phyloP scores from a whole-genome alignment of 2,329 filamentous ascomycete species.

The Talaromyces sp. region DNA sequence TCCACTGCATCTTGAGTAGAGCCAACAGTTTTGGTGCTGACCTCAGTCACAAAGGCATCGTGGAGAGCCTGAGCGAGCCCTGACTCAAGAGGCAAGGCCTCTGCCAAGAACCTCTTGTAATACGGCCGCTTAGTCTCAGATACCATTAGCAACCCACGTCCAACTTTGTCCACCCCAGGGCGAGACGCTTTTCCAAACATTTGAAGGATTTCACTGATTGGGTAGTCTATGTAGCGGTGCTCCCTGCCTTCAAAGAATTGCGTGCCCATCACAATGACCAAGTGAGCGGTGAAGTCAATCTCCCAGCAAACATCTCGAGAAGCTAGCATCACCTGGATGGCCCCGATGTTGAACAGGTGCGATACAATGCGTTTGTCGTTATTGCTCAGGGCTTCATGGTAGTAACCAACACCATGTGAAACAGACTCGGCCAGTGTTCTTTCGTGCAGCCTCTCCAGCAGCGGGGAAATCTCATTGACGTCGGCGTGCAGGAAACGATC shows the following conservation, averaged over 20 bases:
- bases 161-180: constrained; percentile 70
- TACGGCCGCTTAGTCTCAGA: constrained; percentile 92
- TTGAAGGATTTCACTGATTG: constrained; percentile 86
- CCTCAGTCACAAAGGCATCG: constrained; percentile 94
- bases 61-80: constrained; percentile 87
- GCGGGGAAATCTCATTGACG: constrained; percentile 71
- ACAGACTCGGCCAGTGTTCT: constrained; percentile 82
- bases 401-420: constrained; percentile 93
- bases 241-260: constrained; percentile 96
- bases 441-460: constrained; percentile 80
- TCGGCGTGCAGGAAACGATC: constrained; percentile 89
- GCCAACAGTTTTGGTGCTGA: constrained; percentile 91
- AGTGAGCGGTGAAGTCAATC: constrained; percentile 77
- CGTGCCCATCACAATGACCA: constrained; percentile 95
- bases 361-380: constrained; percentile 93
- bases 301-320: constrained; percentile 96
- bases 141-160: constrained; percentile 93
- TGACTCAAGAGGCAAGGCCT: constrained; percentile 91
- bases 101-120: constrained; percentile 97
- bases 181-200: constrained; percentile 95
- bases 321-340: constrained; percentile 78
- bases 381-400: constrained; percentile 84
- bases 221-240: constrained; percentile 95
- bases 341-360: constrained; percentile 83
- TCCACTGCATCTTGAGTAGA: constrained; percentile 96